Conservation (phyloP, 768 basidiomycete genomes). For the Leucogyrophana mollusca region DNA sequence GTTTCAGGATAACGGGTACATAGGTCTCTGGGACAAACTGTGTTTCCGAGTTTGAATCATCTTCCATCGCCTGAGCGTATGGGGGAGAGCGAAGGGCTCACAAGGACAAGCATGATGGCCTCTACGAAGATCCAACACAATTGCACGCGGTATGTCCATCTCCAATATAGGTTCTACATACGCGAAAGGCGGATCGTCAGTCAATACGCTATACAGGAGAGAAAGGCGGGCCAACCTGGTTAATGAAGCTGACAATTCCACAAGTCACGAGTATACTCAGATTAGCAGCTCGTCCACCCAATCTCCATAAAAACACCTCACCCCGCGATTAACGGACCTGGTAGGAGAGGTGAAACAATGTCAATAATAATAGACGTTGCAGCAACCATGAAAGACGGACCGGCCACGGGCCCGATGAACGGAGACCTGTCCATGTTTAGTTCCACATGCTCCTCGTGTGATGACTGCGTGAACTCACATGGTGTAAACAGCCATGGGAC, state of each 20-base stretch:
- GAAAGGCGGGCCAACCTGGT: conserved; percentile 43
- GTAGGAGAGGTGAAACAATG: conserved; percentile 14
- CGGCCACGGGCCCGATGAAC: conserved; percentile 55
- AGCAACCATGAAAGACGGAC: conserved; percentile 46
- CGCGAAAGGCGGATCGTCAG: conserved; percentile 1
- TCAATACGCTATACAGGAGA: background rate
- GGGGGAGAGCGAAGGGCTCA: too few relatives aligned
- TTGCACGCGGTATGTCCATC: conserved; percentile 77
- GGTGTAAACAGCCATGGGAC: conserved; percentile 58
- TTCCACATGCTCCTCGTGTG: background rate
- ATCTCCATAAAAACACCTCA: conserved; percentile 27
- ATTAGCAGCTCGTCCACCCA: background rate
- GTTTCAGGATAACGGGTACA: conserved; percentile 54
- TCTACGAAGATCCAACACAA: conserved; percentile 68
- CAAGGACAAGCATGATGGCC: conserved; percentile 48
- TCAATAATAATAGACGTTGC: background rate
- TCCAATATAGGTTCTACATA: conserved; percentile 54
- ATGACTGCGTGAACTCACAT: conserved; percentile 20
- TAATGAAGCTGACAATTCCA: conserved; percentile 56
- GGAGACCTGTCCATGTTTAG: conserved; percentile 32
- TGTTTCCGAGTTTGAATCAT: too few relatives aligned
- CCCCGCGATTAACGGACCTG: conserved; percentile 61
- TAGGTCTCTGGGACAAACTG: conserved; percentile 77
- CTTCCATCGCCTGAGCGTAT: too few relatives aligned
- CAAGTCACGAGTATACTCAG: too few relatives aligned